Evolutionary conservation across 225 moss, liverwort and hornwort species (phyloP).

Genomic region (Neckera pumila): DNA sequence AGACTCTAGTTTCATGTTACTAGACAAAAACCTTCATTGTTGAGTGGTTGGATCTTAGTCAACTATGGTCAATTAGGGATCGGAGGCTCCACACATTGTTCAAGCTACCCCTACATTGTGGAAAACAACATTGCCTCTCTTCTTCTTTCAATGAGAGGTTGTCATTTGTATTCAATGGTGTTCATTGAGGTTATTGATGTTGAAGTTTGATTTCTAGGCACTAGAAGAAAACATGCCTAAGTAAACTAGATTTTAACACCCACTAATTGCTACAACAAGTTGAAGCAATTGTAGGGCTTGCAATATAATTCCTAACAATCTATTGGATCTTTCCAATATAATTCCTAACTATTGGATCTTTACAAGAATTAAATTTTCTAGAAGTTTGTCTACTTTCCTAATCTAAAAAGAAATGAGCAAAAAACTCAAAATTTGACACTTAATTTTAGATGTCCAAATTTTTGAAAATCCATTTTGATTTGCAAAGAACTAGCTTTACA

Average conservation of each 20-base stretch:
- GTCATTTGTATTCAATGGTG: not conserved
- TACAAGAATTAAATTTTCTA: not conserved
- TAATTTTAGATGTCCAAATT: not conserved
- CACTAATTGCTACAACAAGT: rapidly evolving
- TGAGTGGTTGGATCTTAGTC: not conserved
- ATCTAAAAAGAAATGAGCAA: not conserved
- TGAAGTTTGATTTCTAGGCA: too few species aligned
- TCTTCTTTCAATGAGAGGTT: not conserved
- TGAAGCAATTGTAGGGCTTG: rapidly evolving
- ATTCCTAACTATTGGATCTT: rapidly evolving
- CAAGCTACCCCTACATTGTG: rapidly evolving
- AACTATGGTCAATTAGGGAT: rapidly evolving
- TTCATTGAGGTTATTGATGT: rapidly evolving
- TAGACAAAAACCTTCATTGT: too few species aligned
- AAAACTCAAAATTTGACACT: not conserved
- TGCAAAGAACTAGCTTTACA: not conserved
- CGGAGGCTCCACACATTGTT: not conserved
- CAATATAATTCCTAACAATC: too few species aligned
- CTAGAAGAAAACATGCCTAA: rapidly evolving
- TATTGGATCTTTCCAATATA: not conserved
- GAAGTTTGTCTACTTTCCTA: too few species aligned
- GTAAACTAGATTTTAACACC: rapidly evolving
- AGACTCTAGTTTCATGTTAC: not conserved
- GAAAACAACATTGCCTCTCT: rapidly evolving
- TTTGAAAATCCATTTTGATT: not conserved